These are phyloP conservation scores for Lactifluus rugatus DNA, from an alignment of 768 basidiomycete genomes.

Conservation along the genomic window DNA sequence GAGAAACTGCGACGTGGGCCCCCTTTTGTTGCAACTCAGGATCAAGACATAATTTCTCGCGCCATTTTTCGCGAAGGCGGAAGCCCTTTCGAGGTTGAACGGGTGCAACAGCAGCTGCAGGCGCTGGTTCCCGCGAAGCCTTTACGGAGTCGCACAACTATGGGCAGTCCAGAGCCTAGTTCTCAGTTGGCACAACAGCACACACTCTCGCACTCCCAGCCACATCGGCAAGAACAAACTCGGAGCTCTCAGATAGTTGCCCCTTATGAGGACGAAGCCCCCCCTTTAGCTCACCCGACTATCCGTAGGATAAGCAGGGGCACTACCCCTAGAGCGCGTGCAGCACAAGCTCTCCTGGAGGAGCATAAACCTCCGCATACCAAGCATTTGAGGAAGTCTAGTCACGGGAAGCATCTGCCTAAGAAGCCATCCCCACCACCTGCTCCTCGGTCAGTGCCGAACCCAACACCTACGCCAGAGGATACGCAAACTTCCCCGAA, in stretches of 20 bases:
- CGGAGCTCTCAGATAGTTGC: neutral
- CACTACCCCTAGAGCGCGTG: neutral
- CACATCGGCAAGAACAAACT: conserved; percentile 1
- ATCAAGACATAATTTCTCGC: neutral
- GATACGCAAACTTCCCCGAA: neutral
- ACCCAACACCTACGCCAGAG: neutral
- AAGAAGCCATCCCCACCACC: neutral
- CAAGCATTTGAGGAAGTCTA: neutral
- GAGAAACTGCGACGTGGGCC: conserved; percentile 2
- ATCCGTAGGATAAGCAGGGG: conserved; percentile 8
- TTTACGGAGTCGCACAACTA: neutral
- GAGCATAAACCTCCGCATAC: neutral
- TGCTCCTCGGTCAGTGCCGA: neutral
- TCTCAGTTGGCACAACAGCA: neutral
- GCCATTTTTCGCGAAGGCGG: neutral
- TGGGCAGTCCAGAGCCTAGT: neutral
- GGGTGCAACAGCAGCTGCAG: neutral
- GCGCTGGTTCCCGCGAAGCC: neutral
- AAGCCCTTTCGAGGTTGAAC: neutral
- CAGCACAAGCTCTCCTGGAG: neutral
- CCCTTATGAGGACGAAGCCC: conserved; percentile 11
- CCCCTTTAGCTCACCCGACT: conserved; percentile 7
- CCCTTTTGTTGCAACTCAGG: neutral
- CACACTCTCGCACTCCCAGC: neutral
- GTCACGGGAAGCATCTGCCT: neutral